These are phyloP conservation scores for Dioscorea dumetorum DNA, from an alignment of 106 monocot genomes.

Conservation along the genomic window DNA sequence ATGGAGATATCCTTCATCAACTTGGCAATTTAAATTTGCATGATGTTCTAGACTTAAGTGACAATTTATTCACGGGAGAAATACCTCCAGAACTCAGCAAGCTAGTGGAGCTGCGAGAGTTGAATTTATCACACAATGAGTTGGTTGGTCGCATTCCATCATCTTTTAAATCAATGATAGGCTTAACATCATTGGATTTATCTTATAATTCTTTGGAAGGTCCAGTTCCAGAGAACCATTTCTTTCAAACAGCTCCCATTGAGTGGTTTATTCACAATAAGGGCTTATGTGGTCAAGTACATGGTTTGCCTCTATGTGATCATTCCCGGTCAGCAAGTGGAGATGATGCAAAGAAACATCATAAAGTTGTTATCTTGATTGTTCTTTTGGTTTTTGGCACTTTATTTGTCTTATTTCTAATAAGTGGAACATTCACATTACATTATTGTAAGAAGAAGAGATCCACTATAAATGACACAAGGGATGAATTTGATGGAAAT, in stretches of 20 bases:
- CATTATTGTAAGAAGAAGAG: neutral
- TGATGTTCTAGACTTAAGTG: slow-evolving; percentile 12
- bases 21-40: slow-evolving; percentile 18
- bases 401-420: neutral
- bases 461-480: neutral
- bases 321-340: neutral
- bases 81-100: slow-evolving; percentile 9
- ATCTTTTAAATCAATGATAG: slow-evolving; percentile 6
- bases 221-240: slow-evolving; percentile 7
- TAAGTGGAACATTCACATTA: neutral
- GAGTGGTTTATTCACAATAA: slow-evolving; percentile 20
- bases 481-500: neutral
- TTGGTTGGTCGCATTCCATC: slow-evolving; percentile 13
- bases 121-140: slow-evolving; percentile 27
- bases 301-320: slow-evolving; percentile 13
- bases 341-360: neutral
- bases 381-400: neutral
- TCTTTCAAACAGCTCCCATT: slow-evolving; percentile 6
- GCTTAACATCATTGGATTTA: slow-evolving; percentile 14
- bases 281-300: slow-evolving; percentile 20
- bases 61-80: slow-evolving; percentile 10
- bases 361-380: neutral
- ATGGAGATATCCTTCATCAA: slow-evolving; percentile 15
- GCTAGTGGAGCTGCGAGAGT: neutral
- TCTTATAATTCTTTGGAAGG: slow-evolving; percentile 22